A percentile compares a stretch with the other conserved stretches of the same genome.
Conservation (phyloP, 495 filamentous ascomycete species). For the Aspergillus coremiiformis region DNA sequence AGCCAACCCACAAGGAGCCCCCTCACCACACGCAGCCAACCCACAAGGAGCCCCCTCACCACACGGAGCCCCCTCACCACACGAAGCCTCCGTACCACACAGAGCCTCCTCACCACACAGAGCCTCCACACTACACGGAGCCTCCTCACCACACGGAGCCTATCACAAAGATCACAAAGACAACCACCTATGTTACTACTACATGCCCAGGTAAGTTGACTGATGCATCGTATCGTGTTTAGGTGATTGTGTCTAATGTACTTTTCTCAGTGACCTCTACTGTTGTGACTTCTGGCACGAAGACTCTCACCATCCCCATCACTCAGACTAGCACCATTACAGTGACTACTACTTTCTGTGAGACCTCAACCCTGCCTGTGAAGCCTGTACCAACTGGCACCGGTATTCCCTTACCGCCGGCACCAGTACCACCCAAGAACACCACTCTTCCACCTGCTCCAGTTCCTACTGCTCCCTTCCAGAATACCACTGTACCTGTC, state of each 20-base stretch:
- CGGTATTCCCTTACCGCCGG: conserved; percentile 1
- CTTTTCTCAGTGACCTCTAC: conserved; percentile 25
- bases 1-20: too few species aligned
- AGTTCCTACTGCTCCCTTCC: conserved; percentile 15
- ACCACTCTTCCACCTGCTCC: background rate
- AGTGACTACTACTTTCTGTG: conserved; percentile 26
- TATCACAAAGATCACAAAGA: conserved; percentile 21
- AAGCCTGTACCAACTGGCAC: conserved; percentile 10
- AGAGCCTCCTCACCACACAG: background rate
- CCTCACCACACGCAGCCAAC: too few species aligned
- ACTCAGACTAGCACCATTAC: conserved; percentile 35
- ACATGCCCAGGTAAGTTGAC: conserved; percentile 29
- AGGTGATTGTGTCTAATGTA: background rate
- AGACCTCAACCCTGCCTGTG: conserved; percentile 17
- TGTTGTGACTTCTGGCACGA: conserved; percentile 26
- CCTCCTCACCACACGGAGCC: conserved; percentile 11
- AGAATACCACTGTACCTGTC: conserved; percentile 18
- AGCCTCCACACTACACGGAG: conserved; percentile 2
- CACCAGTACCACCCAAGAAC: background rate
- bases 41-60: conserved; percentile 3
- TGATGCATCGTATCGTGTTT: background rate
- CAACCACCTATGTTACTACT: conserved; percentile 31
- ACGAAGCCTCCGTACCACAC: background rate
- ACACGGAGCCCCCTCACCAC: conserved; percentile 6
- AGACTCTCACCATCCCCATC: conserved; percentile 26